Percentiles rank a stretch among this genome's conserved stretches.
Evolutionary conservation across 805 yeast species (phyloP).

Genomic region (Cyberlindnera lachancei): DNA sequence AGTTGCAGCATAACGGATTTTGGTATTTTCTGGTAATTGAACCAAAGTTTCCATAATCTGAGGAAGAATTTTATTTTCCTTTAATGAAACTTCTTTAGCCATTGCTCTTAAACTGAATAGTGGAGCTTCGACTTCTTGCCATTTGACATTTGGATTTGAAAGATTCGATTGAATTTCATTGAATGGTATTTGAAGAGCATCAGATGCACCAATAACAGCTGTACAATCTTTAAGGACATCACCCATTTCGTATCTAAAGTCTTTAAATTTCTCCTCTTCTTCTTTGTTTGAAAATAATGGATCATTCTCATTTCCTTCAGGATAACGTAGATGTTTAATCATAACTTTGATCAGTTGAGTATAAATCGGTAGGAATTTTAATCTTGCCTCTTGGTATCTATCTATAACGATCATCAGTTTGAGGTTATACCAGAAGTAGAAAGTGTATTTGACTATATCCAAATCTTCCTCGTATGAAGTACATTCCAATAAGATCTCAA

Average conservation of each 20-base stretch:
- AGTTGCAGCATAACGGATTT: conserved; percentile 87
- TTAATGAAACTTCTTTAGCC: conserved; percentile 80
- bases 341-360: conserved; percentile 51
- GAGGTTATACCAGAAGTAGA: conserved; percentile 84
- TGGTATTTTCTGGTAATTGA: conserved; percentile 75
- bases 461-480: conserved; percentile 73
- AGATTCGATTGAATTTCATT: conserved; percentile 40
- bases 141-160: conserved; percentile 27
- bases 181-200: conserved; percentile 67
- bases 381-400: conserved; percentile 46
- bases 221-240: conserved; percentile 97
- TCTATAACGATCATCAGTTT: conserved; percentile 59
- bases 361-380: conserved; percentile 47
- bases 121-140: conserved; percentile 91
- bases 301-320: conserved; percentile 35
- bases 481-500: conserved; percentile 62
- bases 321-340: conserved; percentile 68
- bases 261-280: conserved; percentile 86
- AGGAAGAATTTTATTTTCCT: conserved; percentile 64
- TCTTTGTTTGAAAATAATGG: conserved; percentile 65
- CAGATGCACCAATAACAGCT: conserved; percentile 73
- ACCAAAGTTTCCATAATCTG: conserved; percentile 62
- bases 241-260: conserved; percentile 94
- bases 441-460: conserved; percentile 84
- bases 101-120: conserved; percentile 84